These are phyloP conservation scores for Talaromyces sp. DNA, from an alignment of 2,329 filamentous ascomycete genomes.

Conservation along the genomic window DNA sequence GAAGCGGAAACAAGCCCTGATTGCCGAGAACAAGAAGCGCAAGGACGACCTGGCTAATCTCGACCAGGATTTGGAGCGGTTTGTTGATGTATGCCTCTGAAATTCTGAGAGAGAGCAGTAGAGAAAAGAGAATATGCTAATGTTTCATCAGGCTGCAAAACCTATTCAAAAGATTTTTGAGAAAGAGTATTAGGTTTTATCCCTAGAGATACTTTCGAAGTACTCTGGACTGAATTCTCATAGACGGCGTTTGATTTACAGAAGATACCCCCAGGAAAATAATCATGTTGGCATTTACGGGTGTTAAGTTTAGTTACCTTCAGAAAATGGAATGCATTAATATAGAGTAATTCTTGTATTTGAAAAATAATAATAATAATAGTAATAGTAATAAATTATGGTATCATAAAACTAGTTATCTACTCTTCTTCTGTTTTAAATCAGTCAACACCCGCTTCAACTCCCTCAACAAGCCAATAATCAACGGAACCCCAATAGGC, in stretches of 20 bases:
- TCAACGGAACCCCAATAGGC: constrained; percentile 80
- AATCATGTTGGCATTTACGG: neutral
- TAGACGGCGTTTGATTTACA: constrained; percentile 1
- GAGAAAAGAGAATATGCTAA: neutral
- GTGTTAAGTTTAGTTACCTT: neutral
- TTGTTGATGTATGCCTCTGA: constrained; percentile 63
- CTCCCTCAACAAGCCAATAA: constrained; percentile 81
- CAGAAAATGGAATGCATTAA: neutral
- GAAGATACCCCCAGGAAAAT: constrained; percentile 2
- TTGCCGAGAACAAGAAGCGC: constrained; percentile 79
- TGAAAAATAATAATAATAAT: neutral
- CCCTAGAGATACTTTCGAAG: neutral
- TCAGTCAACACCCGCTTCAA: constrained; percentile 50
- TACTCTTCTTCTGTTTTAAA: constrained; percentile 23
- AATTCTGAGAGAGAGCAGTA: too few species aligned
- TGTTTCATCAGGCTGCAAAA: constrained; percentile 63
- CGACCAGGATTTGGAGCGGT: constrained; percentile 87
- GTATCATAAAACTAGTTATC: constrained; percentile 1
- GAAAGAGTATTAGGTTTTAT: constrained; percentile 50
- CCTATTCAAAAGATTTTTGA: constrained; percentile 83
- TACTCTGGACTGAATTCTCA: neutral
- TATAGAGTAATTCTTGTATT: neutral
- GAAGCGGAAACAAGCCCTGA: constrained; percentile 64
- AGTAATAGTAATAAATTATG: neutral
- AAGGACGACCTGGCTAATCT: constrained; percentile 89